These are phyloP conservation scores for Trichoderma breve DNA, from an alignment of 2,329 filamentous ascomycete species.

Conservation along the genomic window DNA sequence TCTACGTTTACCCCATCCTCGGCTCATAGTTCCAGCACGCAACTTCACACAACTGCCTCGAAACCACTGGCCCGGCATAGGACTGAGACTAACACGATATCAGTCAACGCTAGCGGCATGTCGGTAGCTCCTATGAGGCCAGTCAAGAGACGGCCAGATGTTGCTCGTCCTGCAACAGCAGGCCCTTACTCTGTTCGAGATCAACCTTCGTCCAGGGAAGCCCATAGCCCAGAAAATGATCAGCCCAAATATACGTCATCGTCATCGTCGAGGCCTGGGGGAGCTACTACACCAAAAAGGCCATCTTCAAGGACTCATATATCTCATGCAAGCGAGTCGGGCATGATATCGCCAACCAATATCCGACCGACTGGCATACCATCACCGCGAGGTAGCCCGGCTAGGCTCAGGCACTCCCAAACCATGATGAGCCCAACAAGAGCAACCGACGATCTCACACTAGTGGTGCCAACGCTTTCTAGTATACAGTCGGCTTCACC, in stretches of 20 bases:
- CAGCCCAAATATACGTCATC: conserved; percentile 49
- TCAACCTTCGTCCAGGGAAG: conserved; percentile 37
- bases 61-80: conserved; percentile 41
- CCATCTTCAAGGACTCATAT: conserved; percentile 46
- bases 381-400: conserved; percentile 44
- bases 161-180: conserved; percentile 61
- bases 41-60: conserved; percentile 25
- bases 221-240: conserved; percentile 46
- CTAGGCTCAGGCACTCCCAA: conserved; percentile 38
- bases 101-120: conserved; percentile 54
- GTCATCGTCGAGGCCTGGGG: conserved; percentile 31
- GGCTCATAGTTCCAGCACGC: conserved; percentile 43
- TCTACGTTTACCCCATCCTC: conserved; percentile 48
- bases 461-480: conserved; percentile 50
- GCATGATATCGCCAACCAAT: conserved; percentile 43
- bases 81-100: conserved; percentile 42
- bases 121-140: conserved; percentile 64
- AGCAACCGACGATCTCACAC: conserved; percentile 53
- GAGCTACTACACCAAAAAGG: conserved; percentile 52
- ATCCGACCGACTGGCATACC: conserved; percentile 19
- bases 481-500: conserved; percentile 38
- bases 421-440: conserved; percentile 44
- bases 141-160: conserved; percentile 55
- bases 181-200: conserved; percentile 63
- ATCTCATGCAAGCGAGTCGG: conserved; percentile 52